These are phyloP conservation scores for Flaveria trinervia DNA, from an alignment of 129 eudicot species.

Conservation along the genomic window DNA sequence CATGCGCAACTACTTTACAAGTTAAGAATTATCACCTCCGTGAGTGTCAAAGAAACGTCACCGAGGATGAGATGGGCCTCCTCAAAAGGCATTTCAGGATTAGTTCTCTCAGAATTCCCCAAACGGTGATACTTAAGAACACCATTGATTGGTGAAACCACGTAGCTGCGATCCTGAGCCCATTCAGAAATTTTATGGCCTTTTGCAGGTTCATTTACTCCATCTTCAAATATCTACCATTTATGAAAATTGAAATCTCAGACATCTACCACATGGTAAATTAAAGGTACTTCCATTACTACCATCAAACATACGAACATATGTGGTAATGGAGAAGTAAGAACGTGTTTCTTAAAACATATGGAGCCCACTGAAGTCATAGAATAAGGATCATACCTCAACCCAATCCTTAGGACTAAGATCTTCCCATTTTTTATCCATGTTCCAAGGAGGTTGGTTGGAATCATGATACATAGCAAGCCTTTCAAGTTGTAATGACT, in stretches of 20 bases:
- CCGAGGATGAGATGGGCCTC: slow-evolving; percentile 73
- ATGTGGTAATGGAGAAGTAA: neutral
- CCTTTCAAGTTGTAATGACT: slow-evolving; percentile 98
- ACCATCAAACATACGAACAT: neutral
- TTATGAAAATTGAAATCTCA: slow-evolving; percentile 8
- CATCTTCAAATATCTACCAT: slow-evolving; percentile 87
- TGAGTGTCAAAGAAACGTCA: slow-evolving; percentile 78
- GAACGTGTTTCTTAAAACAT: neutral
- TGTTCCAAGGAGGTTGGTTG: slow-evolving; percentile 76
- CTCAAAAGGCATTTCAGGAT: slow-evolving; percentile 79
- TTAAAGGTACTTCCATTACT: slow-evolving; percentile 17
- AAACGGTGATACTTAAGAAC: slow-evolving; percentile 88
- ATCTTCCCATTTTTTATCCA: slow-evolving; percentile 89
- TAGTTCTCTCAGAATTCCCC: slow-evolving; percentile 79
- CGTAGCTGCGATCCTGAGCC: slow-evolving; percentile 69
- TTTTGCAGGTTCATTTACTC: slow-evolving; percentile 66
- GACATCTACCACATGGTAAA: slow-evolving; percentile 24
- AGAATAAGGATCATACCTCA: slow-evolving; percentile 58
- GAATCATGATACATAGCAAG: slow-evolving; percentile 98
- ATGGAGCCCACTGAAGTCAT: slow-evolving; percentile 3
- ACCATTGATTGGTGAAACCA: slow-evolving; percentile 93
- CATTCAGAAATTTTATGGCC: slow-evolving; percentile 47
- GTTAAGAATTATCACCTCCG: slow-evolving; percentile 64
- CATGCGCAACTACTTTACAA: slow-evolving; percentile 6
- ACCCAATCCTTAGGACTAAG: slow-evolving; percentile 85